Percentiles rank a stretch among this genome's conserved stretches.
Evolutionary conservation across 106 monocot genomes (phyloP).

Genomic region (Alisma plantagoaquatica): DNA sequence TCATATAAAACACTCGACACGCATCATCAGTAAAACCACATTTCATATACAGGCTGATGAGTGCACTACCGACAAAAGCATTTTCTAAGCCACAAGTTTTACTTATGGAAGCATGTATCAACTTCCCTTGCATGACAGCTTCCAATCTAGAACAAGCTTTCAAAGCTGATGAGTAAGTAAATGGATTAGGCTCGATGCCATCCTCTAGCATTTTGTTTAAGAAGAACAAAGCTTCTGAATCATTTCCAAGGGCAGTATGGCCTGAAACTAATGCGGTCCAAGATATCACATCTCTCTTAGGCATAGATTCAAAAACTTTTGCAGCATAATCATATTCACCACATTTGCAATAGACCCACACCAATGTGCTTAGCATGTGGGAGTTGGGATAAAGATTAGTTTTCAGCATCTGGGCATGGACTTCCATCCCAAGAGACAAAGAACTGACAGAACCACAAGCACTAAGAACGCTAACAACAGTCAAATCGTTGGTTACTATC

Average conservation of each 20-base stretch:
- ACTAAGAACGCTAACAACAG: constrained; percentile 56
- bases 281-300: constrained; percentile 50
- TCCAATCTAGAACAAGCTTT: constrained; percentile 69
- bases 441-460: constrained; percentile 60
- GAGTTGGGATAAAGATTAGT: constrained; percentile 21
- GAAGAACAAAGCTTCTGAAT: constrained; percentile 39
- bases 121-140: constrained; percentile 34
- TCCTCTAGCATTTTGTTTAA: constrained; percentile 73
- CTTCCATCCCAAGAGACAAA: constrained; percentile 51
- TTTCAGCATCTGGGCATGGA: constrained; percentile 63
- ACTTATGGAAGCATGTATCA: constrained; percentile 65
- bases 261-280: constrained; percentile 93
- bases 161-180: constrained; percentile 79
- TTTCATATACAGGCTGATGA: constrained; percentile 84
- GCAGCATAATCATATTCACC: constrained; percentile 45
- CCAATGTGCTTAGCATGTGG: constrained; percentile 60
- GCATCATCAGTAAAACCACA: constrained; percentile 61
- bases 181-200: constrained; percentile 56
- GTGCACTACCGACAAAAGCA: constrained; percentile 71
- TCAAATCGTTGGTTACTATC: constrained; percentile 41
- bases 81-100: constrained; percentile 41
- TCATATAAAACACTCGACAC: constrained; percentile 44
- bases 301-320: constrained; percentile 64
- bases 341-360: constrained; percentile 90
- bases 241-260: constrained; percentile 29